Evolutionary conservation across 2,329 filamentous ascomycete species (phyloP), one percentile per base, ranked within the genome.

Genomic region (Sclerotinia sclerotiorum): DNA sequence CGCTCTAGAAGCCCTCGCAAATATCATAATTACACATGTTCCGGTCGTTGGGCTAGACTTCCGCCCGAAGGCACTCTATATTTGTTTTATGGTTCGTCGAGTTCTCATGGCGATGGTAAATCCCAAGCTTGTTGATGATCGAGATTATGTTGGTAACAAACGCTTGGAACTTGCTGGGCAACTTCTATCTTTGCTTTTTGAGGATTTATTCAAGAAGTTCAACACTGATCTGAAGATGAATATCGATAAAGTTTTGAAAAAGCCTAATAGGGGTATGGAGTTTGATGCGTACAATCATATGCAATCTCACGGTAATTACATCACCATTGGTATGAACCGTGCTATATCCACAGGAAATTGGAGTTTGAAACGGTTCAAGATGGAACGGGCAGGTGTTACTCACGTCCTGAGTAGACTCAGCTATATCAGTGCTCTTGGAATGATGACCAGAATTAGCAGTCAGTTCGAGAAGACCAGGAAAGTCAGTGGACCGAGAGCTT

Each of bases 381-480:
- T 99, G 95, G 96, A 98, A 77, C 86, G 94, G 78, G 94, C 95
- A 29, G 95, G 95, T 77, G 93, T 99, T 29, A 98, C 96, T 0
- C 95, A 99, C 79, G 93, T 99, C 52, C 84, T 99, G 61, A 98
- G 94, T 80, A 88, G 95, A 72, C 84, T 99, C 67, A 98, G 94
- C 79, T 99, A 98, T 77, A 97, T 99, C 79, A 92, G 91, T 71
- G 95, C 95, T 39, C 86, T 99, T 39, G 96, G 96, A 71, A 99
- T 99, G 96, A 99, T 99, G 95, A 99, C 95, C 19, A 87, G 95
- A 79, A 98, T 99, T 76, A 95, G 91, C 79, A 96, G 92, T 85
- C 95, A 99, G 81, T 99, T 99, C 76, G 95, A 99, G 79, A 99
- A 99, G 84, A 98, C 95, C 2, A 84, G 95, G 74, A 99, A 99